Conservation (phyloP, 2,329 filamentous ascomycete species). For the Magnaporthales sp. region DNA sequence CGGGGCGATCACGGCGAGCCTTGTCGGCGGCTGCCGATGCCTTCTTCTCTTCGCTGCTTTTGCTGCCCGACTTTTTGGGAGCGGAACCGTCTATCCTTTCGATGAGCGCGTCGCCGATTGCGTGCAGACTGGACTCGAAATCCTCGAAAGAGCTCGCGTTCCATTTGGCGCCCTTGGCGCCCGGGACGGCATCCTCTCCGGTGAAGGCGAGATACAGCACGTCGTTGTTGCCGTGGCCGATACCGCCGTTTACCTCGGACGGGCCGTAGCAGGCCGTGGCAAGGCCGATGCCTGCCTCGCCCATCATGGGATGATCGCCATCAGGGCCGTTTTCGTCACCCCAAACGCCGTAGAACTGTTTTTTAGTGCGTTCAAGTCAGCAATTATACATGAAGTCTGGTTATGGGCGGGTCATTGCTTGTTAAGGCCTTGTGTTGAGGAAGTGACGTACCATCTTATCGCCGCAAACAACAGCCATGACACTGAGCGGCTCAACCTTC, state of each 20-base stretch:
- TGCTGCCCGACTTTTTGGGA: neutral
- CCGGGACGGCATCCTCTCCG: constrained; percentile 47
- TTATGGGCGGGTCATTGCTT: too few species aligned
- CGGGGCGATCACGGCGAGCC: neutral
- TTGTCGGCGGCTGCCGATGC: neutral
- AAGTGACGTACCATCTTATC: constrained; percentile 27
- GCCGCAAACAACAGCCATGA: constrained; percentile 47
- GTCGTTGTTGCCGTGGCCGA: constrained; percentile 46
- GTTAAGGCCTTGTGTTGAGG: neutral
- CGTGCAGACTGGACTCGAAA: constrained; percentile 44
- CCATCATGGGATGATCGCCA: constrained; percentile 26
- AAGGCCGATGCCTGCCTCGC: constrained; percentile 39
- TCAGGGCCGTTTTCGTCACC: constrained; percentile 43
- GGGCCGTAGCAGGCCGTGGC: constrained; percentile 40
- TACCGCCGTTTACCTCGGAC: constrained; percentile 39
- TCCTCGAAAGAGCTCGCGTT: constrained; percentile 33
- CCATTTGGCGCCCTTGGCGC: constrained; percentile 44
- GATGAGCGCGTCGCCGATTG: constrained; percentile 44
- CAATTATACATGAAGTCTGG: neutral
- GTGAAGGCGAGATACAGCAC: constrained; percentile 55
- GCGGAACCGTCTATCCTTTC: constrained; percentile 18
- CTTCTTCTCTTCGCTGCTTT: neutral
- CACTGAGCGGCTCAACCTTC: constrained; percentile 35
- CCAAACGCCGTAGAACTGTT: constrained; percentile 41
- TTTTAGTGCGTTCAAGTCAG: neutral